These are phyloP conservation scores for Xylariaceae sp. DNA, from an alignment of 2,329 filamentous ascomycete species.

Conservation along the genomic window DNA sequence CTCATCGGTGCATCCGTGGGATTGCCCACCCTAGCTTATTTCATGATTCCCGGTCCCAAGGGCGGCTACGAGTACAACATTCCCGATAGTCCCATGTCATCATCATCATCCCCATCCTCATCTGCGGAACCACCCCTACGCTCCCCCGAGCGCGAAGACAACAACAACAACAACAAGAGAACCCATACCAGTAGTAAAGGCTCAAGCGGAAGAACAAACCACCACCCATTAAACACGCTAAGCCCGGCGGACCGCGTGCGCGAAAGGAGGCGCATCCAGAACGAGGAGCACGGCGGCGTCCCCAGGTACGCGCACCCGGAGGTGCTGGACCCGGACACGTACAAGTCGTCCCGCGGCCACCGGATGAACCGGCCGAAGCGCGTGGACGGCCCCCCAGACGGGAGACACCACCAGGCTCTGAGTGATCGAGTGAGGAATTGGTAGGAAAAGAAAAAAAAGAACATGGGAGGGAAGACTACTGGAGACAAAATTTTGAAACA, in stretches of 20 bases:
- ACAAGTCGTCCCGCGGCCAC: constrained; percentile 15
- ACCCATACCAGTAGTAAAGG: no score
- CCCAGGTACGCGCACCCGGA: constrained; percentile 15
- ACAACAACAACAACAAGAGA: no score
- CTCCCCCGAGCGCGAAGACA: no score
- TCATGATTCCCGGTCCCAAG: constrained; percentile 8
- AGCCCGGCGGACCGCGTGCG: background rate
- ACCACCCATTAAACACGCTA: no score
- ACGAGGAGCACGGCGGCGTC: constrained; percentile 1
- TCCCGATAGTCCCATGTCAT: no score
- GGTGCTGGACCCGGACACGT: constrained; percentile 16
- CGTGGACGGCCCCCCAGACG: constrained; percentile 16
- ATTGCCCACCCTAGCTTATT: constrained; percentile 14
- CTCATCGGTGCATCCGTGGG: constrained; percentile 12
- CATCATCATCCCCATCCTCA: background rate
- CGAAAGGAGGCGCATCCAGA: constrained; percentile 1
- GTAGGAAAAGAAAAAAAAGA: background rate
- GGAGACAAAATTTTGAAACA: no score
- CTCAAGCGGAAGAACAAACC: background rate
- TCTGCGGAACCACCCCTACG: no score
- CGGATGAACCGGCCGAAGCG: constrained; percentile 16
- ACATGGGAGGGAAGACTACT: no score
- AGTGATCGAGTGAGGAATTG: constrained; percentile 10
- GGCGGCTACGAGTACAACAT: no score
- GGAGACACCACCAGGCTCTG: constrained; percentile 14